Conservation (phyloP, 768 basidiomycete genomes). For the Russula olivacea region DNA sequence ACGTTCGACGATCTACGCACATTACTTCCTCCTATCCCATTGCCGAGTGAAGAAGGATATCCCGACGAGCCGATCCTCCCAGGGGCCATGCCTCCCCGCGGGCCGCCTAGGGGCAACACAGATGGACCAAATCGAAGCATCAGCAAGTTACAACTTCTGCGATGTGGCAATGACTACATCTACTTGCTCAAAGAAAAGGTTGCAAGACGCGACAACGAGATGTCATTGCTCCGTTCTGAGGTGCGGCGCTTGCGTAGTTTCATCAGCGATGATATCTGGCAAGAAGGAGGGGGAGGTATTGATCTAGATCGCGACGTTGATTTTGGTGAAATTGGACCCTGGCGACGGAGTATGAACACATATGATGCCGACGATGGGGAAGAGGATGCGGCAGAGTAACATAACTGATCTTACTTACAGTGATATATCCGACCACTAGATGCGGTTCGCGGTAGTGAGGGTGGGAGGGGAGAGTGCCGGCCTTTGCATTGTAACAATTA, state of each 20-base stretch:
- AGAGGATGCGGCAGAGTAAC: slow-evolving; percentile 19
- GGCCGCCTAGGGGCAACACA: slow-evolving; percentile 75
- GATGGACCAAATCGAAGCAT: slow-evolving; percentile 96
- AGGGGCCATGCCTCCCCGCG: slow-evolving; percentile 83
- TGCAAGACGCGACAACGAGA: slow-evolving; percentile 75
- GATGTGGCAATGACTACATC: slow-evolving; percentile 88
- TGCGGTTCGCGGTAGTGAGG: background rate
- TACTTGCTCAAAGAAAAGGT: slow-evolving; percentile 68
- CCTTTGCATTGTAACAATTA: slow-evolving; percentile 3
- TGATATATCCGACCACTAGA: background rate
- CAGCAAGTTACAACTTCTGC: slow-evolving; percentile 86
- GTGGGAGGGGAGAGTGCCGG: background rate
- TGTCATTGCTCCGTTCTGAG: slow-evolving; percentile 59
- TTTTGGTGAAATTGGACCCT: slow-evolving; percentile 39
- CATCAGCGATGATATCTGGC: slow-evolving; percentile 32
- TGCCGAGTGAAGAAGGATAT: slow-evolving; percentile 67
- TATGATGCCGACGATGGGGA: slow-evolving; percentile 24
- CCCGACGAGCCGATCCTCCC: slow-evolving; percentile 74
- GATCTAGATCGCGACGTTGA: slow-evolving; percentile 60
- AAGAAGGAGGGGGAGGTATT: slow-evolving; percentile 35
- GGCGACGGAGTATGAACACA: slow-evolving; percentile 24
- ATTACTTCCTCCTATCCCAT: slow-evolving; percentile 83
- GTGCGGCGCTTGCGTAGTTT: slow-evolving; percentile 49
- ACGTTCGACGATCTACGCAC: slow-evolving; percentile 82
- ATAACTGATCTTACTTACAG: slow-evolving; percentile 6